phyloP scores from a whole-genome alignment of 2,329 filamentous ascomycete species.

The Aquanectria penicillioides region DNA sequence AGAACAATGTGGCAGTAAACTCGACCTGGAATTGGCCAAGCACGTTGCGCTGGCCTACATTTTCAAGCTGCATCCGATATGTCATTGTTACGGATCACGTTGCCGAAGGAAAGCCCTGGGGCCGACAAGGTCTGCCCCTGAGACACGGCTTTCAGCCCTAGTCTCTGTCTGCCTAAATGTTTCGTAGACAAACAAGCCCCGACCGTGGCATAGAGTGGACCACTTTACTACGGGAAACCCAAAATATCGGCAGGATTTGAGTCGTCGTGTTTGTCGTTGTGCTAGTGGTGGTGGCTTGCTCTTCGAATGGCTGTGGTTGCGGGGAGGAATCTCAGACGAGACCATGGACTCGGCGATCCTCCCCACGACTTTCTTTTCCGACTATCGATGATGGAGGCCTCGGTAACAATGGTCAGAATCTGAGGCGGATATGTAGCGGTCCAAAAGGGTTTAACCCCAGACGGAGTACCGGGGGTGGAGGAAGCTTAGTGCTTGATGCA shows the following conservation, averaged over 20 bases:
- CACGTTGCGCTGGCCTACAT: not conserved
- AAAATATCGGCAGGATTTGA: too few relatives aligned
- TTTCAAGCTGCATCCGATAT: not conserved
- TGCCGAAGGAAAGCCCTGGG: not conserved
- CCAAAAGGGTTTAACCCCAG: not conserved
- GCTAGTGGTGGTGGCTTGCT: too few relatives aligned
- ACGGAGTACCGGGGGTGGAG: not conserved
- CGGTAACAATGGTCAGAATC: not conserved
- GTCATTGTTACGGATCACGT: not conserved
- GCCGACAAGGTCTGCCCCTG: too few relatives aligned
- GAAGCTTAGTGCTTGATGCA: not conserved
- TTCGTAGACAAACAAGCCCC: too few relatives aligned
- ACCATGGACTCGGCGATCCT: constrained; percentile 5
- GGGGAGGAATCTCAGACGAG: too few relatives aligned
- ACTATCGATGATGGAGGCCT: not conserved
- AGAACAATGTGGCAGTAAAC: not conserved
- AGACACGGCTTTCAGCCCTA: too few relatives aligned
- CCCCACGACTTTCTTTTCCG: not conserved
- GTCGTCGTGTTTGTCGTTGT: too few relatives aligned
- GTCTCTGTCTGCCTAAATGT: too few relatives aligned
- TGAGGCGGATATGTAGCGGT: not conserved
- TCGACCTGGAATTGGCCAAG: not conserved
- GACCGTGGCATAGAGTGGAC: too few relatives aligned
- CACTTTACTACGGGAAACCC: too few relatives aligned
- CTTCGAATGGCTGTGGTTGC: too few relatives aligned